Evolutionary conservation across 1,284 basidiomycete species (phyloP).

Genomic region (Anthracocystis setariae): DNA sequence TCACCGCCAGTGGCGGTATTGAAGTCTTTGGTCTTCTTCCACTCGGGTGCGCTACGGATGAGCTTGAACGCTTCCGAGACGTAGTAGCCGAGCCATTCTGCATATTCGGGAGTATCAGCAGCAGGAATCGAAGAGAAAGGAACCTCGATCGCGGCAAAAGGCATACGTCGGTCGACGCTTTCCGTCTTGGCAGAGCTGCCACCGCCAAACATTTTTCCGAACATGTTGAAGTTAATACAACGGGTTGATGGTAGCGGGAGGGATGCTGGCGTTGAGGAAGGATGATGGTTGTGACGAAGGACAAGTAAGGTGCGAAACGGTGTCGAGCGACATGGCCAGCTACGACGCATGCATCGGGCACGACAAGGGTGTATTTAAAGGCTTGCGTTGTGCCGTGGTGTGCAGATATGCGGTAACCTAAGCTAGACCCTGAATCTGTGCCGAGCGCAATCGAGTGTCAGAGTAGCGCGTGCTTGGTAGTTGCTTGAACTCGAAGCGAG

Average conservation of each 20-base stretch:
- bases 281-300: too few relatives aligned
- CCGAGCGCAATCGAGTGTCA: too few relatives aligned
- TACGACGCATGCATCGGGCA: too few relatives aligned
- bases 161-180: slow-evolving; percentile 5
- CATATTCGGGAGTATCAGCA: slow-evolving; percentile 37
- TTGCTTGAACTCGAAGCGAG: too few relatives aligned
- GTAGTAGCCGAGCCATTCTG: slow-evolving; percentile 31
- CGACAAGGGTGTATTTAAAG: too few relatives aligned
- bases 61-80: slow-evolving; percentile 33
- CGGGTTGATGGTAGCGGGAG: not conserved
- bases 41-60: slow-evolving; percentile 23
- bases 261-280: not conserved
- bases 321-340: too few relatives aligned
- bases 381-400: too few relatives aligned
- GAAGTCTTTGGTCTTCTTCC: slow-evolving; percentile 43
- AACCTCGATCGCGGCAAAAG: slow-evolving; percentile 33
- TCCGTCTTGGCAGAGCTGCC: not conserved
- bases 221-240: not conserved
- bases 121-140: slow-evolving; percentile 36
- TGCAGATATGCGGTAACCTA: too few relatives aligned
- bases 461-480: too few relatives aligned
- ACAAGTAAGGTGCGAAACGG: too few relatives aligned
- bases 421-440: too few relatives aligned
- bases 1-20: slow-evolving; percentile 24
- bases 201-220: not conserved